Conservation (phyloP, 1,139 yeast genomes). For the Protomyces gravidus region DNA sequence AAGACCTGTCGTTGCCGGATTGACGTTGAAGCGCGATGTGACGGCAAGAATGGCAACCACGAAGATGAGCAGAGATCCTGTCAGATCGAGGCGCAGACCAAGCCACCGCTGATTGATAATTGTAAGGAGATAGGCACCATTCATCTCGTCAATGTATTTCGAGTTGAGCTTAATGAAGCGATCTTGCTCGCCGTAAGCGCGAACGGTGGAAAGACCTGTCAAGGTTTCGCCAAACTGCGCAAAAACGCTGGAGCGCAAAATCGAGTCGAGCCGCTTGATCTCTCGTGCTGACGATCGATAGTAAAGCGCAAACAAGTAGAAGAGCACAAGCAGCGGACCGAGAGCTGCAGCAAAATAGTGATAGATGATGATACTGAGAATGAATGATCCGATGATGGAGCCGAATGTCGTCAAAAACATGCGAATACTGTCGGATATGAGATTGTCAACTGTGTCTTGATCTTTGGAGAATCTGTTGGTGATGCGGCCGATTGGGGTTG, state of each 20-base stretch:
- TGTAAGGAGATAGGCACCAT: conserved; percentile 65
- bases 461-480: conserved; percentile 72
- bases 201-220: conserved; percentile 66
- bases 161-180: conserved; percentile 54
- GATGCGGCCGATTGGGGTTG: conserved; percentile 68
- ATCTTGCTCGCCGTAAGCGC: conserved; percentile 50
- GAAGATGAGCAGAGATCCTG: conserved; percentile 48
- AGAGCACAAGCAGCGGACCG: conserved; percentile 50
- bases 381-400: conserved; percentile 57
- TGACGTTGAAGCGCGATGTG: conserved; percentile 56
- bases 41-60: conserved; percentile 59
- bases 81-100: conserved; percentile 55
- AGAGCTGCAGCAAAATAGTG: conserved; percentile 76
- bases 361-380: conserved; percentile 64
- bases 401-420: conserved; percentile 53
- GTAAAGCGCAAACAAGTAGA: conserved; percentile 53
- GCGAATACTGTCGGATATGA: conserved; percentile 43
- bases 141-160: conserved; percentile 55
- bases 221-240: conserved; percentile 72
- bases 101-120: conserved; percentile 78
- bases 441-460: conserved; percentile 64
- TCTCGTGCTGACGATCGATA: conserved; percentile 81
- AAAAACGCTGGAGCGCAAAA: conserved; percentile 69
- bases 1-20: conserved; percentile 67
- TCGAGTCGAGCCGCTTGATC: conserved; percentile 74